Percentiles rank a stretch among this genome's conserved stretches.
These are phyloP conservation scores for Cryptosporidium baileyi DNA, from an alignment of 169 alveolate species.

Conservation along the genomic window DNA sequence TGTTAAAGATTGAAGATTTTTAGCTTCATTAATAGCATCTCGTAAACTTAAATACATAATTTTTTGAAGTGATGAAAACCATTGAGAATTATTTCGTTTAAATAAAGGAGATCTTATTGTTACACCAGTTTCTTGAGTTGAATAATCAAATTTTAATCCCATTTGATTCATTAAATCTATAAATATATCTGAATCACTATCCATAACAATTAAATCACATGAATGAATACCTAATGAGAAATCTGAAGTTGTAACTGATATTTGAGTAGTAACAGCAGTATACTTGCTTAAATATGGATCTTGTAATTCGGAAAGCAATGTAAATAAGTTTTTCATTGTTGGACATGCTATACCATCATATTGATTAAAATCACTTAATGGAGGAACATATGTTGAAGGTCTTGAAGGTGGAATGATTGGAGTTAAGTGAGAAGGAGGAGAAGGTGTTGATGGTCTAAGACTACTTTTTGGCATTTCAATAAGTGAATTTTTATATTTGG, in stretches of 20 bases:
- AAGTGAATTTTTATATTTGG: not conserved
- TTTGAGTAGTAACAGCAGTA: constrained; percentile 51
- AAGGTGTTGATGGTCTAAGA: not conserved
- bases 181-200: constrained; percentile 2
- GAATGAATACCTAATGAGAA: constrained; percentile 5
- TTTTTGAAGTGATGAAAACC: constrained; percentile 34
- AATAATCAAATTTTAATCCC: not conserved
- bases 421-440: too few species aligned
- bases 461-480: not conserved
- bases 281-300: constrained; percentile 8
- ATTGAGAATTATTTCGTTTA: not conserved
- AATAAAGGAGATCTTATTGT: not conserved
- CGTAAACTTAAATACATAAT: not conserved
- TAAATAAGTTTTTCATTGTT: constrained; percentile 47
- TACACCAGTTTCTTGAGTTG: not conserved
- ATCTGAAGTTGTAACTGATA: constrained; percentile 18
- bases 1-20: not conserved
- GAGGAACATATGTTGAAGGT: not conserved
- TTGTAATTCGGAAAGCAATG: not conserved
- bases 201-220: constrained; percentile 39
- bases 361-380: constrained; percentile 33
- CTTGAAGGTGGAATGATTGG: not conserved
- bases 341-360: constrained; percentile 65
- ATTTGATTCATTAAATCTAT: not conserved
- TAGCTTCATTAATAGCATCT: not conserved